Evolutionary conservation across 1,284 basidiomycete genomes (phyloP), one percentile per base, ranked within the genome.

Genomic region (Volvariella surrecta): DNA sequence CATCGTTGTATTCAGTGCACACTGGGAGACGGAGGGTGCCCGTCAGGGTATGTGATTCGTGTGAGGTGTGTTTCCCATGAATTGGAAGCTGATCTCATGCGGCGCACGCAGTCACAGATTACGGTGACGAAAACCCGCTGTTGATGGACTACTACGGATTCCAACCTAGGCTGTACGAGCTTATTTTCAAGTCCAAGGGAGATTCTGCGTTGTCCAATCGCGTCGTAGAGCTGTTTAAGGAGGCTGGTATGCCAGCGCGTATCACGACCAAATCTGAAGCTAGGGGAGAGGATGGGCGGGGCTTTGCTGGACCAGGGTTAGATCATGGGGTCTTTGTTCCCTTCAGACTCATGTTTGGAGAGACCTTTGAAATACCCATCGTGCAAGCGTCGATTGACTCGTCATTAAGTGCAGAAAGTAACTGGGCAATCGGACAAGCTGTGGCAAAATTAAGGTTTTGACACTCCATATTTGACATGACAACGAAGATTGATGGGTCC

Each of bases 261-360:
- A 66, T 70, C 1, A 73, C 71, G 3, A 50, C 63, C 2, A 67
- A 62, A 43, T 48, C 57, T 0, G 82, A 89, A 56, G 45, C 67
- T 17, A 72, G 84, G 17, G 84, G 85, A 2, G 52, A 60, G 42
- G 85, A 88, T 52, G 85, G 85, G 3, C 63, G 80, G n/a, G 80
- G 81, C 0, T 79, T 75, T 54, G 43, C 55, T 34, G 80, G 78
- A 2, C 75, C 82, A 1, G 81, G 71, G 55, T 55, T 74, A 43
- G 83, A 84, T 52, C 82, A 86, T 52, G 82, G 83, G 24, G 79
- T 84, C 40, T 88, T 89, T 55, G 67, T 88, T 6, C 85, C 85
- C 0, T 87, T 88, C 67, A 67, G 71, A 39, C 57, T 82, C 44
- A 89, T 88, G 85, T 87, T 88, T 52, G 79, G 79, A 10, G 73